Percentiles rank a stretch among this genome's conserved stretches.
Evolutionary conservation across 805 yeast genomes (phyloP).

Genomic region (Teunomyces barrocoloradensis): DNA sequence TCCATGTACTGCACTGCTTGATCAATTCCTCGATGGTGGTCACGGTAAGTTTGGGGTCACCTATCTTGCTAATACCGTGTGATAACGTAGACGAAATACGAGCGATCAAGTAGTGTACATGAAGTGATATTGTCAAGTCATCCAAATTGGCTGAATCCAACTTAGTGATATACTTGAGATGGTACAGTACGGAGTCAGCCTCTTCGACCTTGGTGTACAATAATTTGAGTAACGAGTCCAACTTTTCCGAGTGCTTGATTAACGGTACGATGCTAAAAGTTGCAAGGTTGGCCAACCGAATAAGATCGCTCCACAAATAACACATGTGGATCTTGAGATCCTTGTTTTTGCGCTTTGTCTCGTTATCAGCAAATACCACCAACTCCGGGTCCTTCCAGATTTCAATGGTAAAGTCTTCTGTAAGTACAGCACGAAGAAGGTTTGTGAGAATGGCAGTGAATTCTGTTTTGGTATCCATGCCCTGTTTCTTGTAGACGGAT

Average conservation of each 20-base stretch:
- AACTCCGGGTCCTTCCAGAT: conserved; percentile 37
- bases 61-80: conserved; percentile 19
- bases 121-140: conserved; percentile 18
- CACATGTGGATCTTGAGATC: conserved; percentile 30
- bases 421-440: conserved; percentile 16
- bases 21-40: conserved; percentile 20
- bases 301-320: conserved; percentile 33
- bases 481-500: conserved; percentile 15
- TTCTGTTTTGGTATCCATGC: conserved; percentile 13
- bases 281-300: conserved; percentile 29
- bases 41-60: conserved; percentile 19
- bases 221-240: conserved; percentile 17
- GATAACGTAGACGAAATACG: conserved; percentile 19
- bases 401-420: conserved; percentile 13
- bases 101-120: conserved; percentile 29
- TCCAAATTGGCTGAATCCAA: conserved; percentile 13
- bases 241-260: conserved; percentile 17
- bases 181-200: conserved; percentile 20
- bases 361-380: conserved; percentile 17
- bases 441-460: conserved; percentile 19
- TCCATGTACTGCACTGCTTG: conserved; percentile 24
- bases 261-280: conserved; percentile 24
- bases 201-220: conserved; percentile 21
- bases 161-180: conserved; percentile 18
- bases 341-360: conserved; percentile 15